Evolutionary conservation across 208 protist species (phyloP), one percentile per base, ranked within the genome.

Genomic region (Blastocrithidia nonstop): DNA sequence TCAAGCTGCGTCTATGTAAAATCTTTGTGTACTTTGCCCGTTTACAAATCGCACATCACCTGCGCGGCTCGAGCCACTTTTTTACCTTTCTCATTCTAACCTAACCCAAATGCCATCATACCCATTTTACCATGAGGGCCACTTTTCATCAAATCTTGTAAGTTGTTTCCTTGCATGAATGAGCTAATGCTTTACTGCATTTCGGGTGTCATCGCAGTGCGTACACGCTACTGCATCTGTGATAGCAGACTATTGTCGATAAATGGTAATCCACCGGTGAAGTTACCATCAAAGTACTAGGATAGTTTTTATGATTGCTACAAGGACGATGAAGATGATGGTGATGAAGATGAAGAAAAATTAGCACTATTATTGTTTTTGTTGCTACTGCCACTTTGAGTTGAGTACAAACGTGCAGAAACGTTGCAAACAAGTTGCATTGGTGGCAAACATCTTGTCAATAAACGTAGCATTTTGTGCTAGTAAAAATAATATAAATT

Each of bases 81-180:
- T 52, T 93, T 93, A 1, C 84, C 84, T 45, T 71, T 82, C 45
- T 93, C 84, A 45, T 93, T 89, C 32, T 89, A 79, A 2, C 74
- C 84, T 33, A 89, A 54, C 1, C 84, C 84, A 60, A 93, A 93
- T 9, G 84, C 84, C 84, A 93, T 93, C 62, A 93, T 63, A 16
- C 80, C 84, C 53, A 93, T 73, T 16, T 65, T 59, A 8, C 58
- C 58, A 15, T 64, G 60, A 23, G 76, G 70, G 13, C 78, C 73
- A 31, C 29, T 35, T 11, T n/a, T 11, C 29, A 35, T n/a, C 29
- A n/a, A 11, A 35, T 35, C 29, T 11, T 15, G 23, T 26, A 21
- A 20, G 3, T 16, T 19, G 22, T 47, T 27, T 15, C 22, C 48
- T 22, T 79, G 63, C 56, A 92, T 61, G 71, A 88, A 71, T 0